Base-by-base conservation (phyloP, 805 yeast species). In the Cyberlindnera amylophila region DNA sequence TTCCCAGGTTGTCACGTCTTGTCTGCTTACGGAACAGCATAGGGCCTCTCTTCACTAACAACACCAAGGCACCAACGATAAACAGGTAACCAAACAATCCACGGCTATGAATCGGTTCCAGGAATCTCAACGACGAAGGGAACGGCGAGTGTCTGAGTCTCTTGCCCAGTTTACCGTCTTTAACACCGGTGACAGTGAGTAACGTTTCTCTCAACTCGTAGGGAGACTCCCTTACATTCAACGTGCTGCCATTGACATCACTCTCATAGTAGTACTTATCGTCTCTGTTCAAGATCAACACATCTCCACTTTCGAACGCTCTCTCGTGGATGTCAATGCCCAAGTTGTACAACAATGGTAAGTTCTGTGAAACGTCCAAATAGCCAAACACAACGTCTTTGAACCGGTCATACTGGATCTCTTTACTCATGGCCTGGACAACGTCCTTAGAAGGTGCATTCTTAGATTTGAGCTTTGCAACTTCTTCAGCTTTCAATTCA, bases 271-370 rank as follows among this genome's bases (percentile, higher is more conserved):
- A 70, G 44, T 61, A 52, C 40, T 50, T 65, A 51, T 67, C 70
- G 48, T 44, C 48, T 47, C 60, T 67, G 58, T 65, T 74, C 27
- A 82, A 61, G 2, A 85, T 59, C 2, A 85, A 53, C 0, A 77
- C 66, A 56, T 83, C 86, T 6, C 90, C 91, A 2, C 63, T 56
- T 9, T 59, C 46, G 47, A 65, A 71, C 0, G 53, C 41, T n/a
- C 56, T 51, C 2, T 61, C 49, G 31, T 46, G 39, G 24, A 52
- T 36, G 10, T 51, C 46, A 14, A 55, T 43, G 2, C 59, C 61
- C 10, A 48, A 31, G 2, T 47, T 33, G 3, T 52, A 16, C 32
- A 44, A 17, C 11, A 47, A 4, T 2, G 36, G 41, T 18, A 40
- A 12, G 15, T 36, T 15, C 32, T 41, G n/a, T 2, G 41, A 24